Evolutionary conservation across 2,329 filamentous ascomycete species (phyloP).

Genomic region (Daldinia eschscholtzii): DNA sequence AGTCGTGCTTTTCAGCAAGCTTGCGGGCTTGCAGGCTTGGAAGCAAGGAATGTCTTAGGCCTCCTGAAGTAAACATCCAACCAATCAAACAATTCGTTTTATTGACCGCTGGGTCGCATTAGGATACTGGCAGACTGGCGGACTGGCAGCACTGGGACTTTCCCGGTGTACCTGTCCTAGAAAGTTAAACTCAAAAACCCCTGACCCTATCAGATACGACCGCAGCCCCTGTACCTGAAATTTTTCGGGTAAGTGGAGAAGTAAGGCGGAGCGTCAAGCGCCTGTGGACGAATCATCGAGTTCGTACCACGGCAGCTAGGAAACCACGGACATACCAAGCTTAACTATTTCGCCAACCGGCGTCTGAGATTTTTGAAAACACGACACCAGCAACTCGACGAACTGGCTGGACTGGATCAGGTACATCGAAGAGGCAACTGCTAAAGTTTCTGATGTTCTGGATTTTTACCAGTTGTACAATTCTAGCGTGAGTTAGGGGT

Average conservation of each 20-base stretch:
- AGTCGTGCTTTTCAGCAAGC: conserved; percentile 30
- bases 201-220: conserved; percentile 35
- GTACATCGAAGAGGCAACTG: conserved; percentile 8
- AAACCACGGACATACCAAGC: conserved; percentile 23
- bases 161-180: not conserved
- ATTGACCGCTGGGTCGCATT: conserved; percentile 3
- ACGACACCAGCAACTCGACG: conserved; percentile 13
- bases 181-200: conserved; percentile 12
- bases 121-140: no score
- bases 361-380: conserved; percentile 23
- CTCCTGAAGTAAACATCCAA: conserved; percentile 27
- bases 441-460: conserved; percentile 17
- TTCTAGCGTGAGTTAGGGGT: conserved; percentile 24
- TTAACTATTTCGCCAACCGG: conserved; percentile 27
- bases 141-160: conserved; percentile 6
- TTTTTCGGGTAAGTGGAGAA: conserved; percentile 34
- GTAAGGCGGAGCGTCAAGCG: conserved; percentile 17
- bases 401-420: conserved; percentile 6
- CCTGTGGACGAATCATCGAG: conserved; percentile 38
- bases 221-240: conserved; percentile 15
- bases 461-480: conserved; percentile 14
- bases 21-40: conserved; percentile 12
- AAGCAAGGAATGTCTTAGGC: conserved; percentile 11
- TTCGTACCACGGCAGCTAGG: conserved; percentile 26
- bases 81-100: conserved; percentile 33